These are phyloP conservation scores for Naganishia liquefaciens DNA, from an alignment of 1,284 basidiomycete species.

Conservation along the genomic window DNA sequence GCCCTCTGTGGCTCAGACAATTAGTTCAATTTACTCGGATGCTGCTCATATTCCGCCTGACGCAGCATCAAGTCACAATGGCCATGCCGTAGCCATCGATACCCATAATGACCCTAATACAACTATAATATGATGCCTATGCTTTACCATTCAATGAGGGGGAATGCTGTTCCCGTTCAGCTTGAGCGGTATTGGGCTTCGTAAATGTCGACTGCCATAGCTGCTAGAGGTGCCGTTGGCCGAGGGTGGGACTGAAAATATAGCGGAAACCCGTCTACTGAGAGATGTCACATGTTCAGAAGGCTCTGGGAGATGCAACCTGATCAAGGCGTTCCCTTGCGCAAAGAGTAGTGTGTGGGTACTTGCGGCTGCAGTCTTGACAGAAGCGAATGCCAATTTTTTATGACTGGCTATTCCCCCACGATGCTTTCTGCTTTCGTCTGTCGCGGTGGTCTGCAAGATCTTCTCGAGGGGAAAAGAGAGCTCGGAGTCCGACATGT, in stretches of 20 bases:
- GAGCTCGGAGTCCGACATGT: conserved; percentile 5
- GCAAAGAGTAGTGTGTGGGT: conserved; percentile 11
- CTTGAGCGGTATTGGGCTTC: conserved; percentile 16
- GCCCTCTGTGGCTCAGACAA: neutral
- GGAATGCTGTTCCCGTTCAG: conserved; percentile 23
- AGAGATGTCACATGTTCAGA: neutral
- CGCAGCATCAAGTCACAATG: neutral
- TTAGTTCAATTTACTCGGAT: too few relatives aligned
- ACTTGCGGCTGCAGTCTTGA: conserved; percentile 5
- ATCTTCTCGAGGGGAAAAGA: conserved; percentile 2
- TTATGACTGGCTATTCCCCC: too few relatives aligned
- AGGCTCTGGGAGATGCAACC: neutral
- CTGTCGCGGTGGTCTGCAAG: neutral
- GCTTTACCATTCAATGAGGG: neutral
- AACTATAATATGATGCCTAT: conserved; percentile 23
- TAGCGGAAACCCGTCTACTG: conserved; percentile 12
- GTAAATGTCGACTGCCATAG: conserved; percentile 5
- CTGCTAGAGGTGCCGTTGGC: conserved; percentile 9
- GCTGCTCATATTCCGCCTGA: too few relatives aligned
- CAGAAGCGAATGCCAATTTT: conserved; percentile 12
- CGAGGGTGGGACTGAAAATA: conserved; percentile 17
- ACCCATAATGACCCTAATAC: conserved; percentile 26
- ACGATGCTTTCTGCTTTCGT: neutral
- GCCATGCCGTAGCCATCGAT: neutral
- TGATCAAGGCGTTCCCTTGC: conserved; percentile 21